Base-by-base conservation (phyloP, 2,329 filamentous ascomycete species). In the Cytospora leucostoma region DNA sequence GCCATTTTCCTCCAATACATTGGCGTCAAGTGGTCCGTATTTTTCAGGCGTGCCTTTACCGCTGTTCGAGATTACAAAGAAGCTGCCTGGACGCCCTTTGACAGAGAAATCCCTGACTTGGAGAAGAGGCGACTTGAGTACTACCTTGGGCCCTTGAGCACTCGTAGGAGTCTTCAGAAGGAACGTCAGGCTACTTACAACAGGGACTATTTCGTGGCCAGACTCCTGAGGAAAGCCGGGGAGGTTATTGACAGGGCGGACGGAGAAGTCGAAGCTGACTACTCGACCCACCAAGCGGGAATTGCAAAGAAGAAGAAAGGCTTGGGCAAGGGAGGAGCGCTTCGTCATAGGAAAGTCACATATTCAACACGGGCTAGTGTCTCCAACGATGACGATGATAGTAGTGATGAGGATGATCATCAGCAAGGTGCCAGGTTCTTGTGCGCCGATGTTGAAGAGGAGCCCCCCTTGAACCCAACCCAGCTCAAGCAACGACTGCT, bases 1-100 rank as follows among this genome's bases (percentile, higher is more conserved):
- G 79, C 80, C 1, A 75, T 84, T 1, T 77, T 84, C n/a, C 70
- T 84, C 0, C 79, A 84, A 53, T 80, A 78, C 59, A 74, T 84
- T 33, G 81, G 81, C 2, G 71, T 79, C 15, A 78, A 75, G 35
- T 81, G 79, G 77, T 80, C 79, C 1, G 75, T 78, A 0, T 75
- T 76, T 40, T 68, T 83, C 57, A 82, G 80, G 56, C 13, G 59
- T 66, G 68, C 19, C 71, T 77, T 63, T 76, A 74, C 59, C 70
- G 37, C 38, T 0, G 73, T 76, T 59, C 75, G 74, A 44, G 65
- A n/a, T n/a, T n/a, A 69, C 12, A 70, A 68, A n/a, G 59, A 67
- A 2, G 70, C 70, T 0, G 74, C 76, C 2, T 81, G 79, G 80
- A 70, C 68, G 19, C 69, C 65, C 7, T 71, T 69, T 44, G 70